Base-by-base conservation (phyloP, 148 eudicot species). In the Nepenthes mirabilis region DNA sequence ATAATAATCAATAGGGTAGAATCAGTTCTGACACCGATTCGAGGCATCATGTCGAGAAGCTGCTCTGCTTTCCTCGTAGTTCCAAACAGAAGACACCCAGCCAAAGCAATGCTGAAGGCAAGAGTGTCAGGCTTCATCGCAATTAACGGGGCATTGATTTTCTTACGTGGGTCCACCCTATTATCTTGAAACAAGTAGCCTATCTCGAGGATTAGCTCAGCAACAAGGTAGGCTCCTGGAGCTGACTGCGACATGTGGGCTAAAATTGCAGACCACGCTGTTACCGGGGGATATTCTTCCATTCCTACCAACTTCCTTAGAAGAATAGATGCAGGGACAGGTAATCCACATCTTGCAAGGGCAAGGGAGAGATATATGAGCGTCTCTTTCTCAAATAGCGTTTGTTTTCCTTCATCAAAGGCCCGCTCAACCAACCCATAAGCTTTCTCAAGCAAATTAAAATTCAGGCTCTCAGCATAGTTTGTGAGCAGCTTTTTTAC, bases 111-210 rank as follows among this genome's bases (percentile, higher is more conserved):
- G 68, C 72, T 82, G 4, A 82, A 77, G 1, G 83, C 61, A 34
- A 77, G 72, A 47, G 87, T 71, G 54, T 79, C 77, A 50, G 96
- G 98, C 81, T 91, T 91, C 98, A 91, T 83, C 37, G 91, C 80
- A 49, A 91, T 78, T 73, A 91, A 64, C 65, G 80, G 81, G 23
- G 74, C 82, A 63, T 91, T 91, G 58, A 43, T 72, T 80, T 85
- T 85, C 75, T 91, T 91, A n/a, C 98, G 86, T 1, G 96, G 98
- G 73, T 91, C 98, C 56, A 91, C 82, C 70, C 96, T 78, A 55
- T 90, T 90, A 68, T 91, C 88, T 68, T 88, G 88, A 62, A 91
- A 91, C 58, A 83, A 67, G 72, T 73, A 84, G 51, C 98, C 96
- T 23, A 88, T 88, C 75, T 91, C 98, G 65, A 88, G 82, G 59